Evolutionary conservation across 108 stramenopile genomes (phyloP), one percentile per base, ranked within the genome.

Genomic region (Cyclotella atomus): DNA sequence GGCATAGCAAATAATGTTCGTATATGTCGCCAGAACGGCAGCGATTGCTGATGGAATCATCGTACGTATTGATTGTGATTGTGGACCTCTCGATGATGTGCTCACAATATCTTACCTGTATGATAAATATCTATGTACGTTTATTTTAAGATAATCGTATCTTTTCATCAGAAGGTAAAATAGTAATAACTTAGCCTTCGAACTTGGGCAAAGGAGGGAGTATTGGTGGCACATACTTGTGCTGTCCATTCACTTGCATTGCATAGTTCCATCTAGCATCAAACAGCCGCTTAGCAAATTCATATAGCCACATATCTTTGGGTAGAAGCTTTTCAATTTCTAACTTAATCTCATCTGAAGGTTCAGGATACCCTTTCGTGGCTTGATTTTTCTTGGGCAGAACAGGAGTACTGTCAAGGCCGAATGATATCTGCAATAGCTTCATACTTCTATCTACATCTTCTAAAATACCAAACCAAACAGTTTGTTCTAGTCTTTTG

Each of bases 231-330:
- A 62, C 33, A 38, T 71, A 71, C 27, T 41, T 29, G 16, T 41
- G 25, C 14, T 43, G 29, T n/a, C 36, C 36, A 35, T 55, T 35
- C 15, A 53, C 57, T 3, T 19, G n/a, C 44, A 68, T 44, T 24
- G 68, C 59, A 30, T 73, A 52, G 17, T 66, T 29, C 65, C 72
- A 79, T 23, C 72, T 64, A 21, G 78, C 78, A 10, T 79, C 66
- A 43, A 79, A 79, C 55, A 79, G 20, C 12, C 65, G 55, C 29
- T 59, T 67, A 6, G 75, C 75, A 59, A 65, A 79, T 32, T 73
- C 44, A 41, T 79, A 79, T 38, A 79, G 30, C 78, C 78, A 79
- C 55, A 79, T 25, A 38, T 79, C 78, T 68, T 73, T 59, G 23
- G 64, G 78, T 27, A 79, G 35, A 33, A 45, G 44, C n/a, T 25